Evolutionary conservation across 495 filamentous ascomycete species (phyloP), one percentile per base, ranked within the genome.

Genomic region (Niebla homalea): DNA sequence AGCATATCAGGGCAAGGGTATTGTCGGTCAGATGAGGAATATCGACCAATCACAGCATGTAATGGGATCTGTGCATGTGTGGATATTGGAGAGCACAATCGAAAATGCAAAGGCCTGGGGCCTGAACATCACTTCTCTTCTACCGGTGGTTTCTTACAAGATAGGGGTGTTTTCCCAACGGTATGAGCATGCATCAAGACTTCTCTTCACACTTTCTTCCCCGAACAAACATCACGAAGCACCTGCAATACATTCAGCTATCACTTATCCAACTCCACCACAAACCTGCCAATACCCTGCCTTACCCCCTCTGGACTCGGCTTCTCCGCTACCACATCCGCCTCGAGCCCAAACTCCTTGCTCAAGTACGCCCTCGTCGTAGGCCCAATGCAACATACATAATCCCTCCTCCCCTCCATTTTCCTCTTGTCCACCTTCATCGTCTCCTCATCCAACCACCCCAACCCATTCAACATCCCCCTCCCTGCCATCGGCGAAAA

Each of bases 401-500:
- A 81, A 15, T 79, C 75, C 46, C 55, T 64, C 49, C 48, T 63
- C 20, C 26, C 35, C 7, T 50, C 41, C 42, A 22, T 40, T 35
- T 50, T 43, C 14, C 48, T 5, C 4, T 21, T 54, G 51, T 62
- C 70, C 5, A 67, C 69, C 53, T 64, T 75, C 35, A 68, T 67
- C 1, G 64, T 76, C 25, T 58, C 58, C 25, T 63, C 59, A 52
- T 81, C 74, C 23, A 84, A 61, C 48, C 79, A 52, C 16, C 69
- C 76, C 57, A 95, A 62, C 29, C 72, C 75, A 47, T 75, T 66
- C 5, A 96, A 68, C 83, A 94, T 85, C 57, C 77, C 80, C 63
- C 84, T 80, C 57, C 87, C 92, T 2, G 86, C 89, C 18, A 82
- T 88, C 1, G 92, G 88, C 37, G 89, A 96, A 58, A 99, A 99